These are phyloP conservation scores for Suhomyces sp. DNA, from an alignment of 805 yeast species.

Conservation along the genomic window DNA sequence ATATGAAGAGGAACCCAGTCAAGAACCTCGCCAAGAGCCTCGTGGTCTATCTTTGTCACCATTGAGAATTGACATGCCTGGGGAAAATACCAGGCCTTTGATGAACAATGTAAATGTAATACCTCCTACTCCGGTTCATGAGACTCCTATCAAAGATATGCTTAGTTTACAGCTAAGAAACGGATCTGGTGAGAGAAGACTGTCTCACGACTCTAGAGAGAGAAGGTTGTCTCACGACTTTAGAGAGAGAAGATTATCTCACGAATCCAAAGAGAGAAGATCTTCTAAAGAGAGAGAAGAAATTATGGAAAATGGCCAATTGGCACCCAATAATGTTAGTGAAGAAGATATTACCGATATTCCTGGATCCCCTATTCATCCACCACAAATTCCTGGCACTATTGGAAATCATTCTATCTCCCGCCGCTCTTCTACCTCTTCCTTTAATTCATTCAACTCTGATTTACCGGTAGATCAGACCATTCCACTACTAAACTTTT, in stretches of 20 bases:
- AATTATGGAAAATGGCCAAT: not conserved
- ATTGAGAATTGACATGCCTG: slow-evolving; percentile 16
- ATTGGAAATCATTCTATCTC: not conserved
- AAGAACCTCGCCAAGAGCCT: too few relatives aligned
- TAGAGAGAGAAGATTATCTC: not conserved
- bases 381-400: not conserved
- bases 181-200: not conserved
- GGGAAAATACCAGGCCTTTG: slow-evolving; percentile 8
- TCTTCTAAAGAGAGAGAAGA: not conserved
- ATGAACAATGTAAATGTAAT: slow-evolving; percentile 2
- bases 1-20: slow-evolving; percentile 26
- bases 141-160: slow-evolving; percentile 15
- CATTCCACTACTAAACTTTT: slow-evolving; percentile 28
- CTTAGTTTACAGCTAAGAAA: slow-evolving; percentile 13
- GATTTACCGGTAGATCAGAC: slow-evolving; percentile 27
- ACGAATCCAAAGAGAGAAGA: too few relatives aligned
- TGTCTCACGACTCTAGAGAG: not conserved
- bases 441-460: slow-evolving; percentile 14
- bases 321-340: not conserved
- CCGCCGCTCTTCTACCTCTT: slow-evolving; percentile 13
- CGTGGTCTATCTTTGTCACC: slow-evolving; percentile 18
- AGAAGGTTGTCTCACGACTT: too few relatives aligned
- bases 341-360: slow-evolving; percentile 17
- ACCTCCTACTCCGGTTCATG: slow-evolving; percentile 10
- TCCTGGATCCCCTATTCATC: slow-evolving; percentile 13